phyloP scores from a whole-genome alignment of 345 rosid species.

The Corchorus capsularis region DNA sequence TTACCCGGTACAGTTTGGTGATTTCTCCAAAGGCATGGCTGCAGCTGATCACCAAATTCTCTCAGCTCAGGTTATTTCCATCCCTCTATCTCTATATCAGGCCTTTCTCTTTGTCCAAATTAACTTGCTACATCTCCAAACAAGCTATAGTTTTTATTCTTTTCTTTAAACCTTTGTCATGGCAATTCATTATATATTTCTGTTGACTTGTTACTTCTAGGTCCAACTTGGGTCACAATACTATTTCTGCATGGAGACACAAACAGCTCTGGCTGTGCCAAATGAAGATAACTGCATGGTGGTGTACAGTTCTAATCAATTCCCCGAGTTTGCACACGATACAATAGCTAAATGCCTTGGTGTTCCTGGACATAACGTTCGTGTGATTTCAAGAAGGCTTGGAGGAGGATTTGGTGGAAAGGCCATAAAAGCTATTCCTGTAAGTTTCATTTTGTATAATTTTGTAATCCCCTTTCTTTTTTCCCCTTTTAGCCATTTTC shows the following conservation, averaged over 20 bases:
- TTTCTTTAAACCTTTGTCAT: background rate
- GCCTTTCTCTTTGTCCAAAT: background rate
- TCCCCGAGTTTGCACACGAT: slow-evolving; percentile 53
- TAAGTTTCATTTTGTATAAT: slow-evolving; percentile 33
- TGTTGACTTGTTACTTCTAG: slow-evolving; percentile 32
- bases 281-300: slow-evolving; percentile 76
- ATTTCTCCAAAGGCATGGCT: slow-evolving; percentile 65
- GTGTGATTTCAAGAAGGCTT: slow-evolving; percentile 81
- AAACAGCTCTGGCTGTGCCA: slow-evolving; percentile 81
- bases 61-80: slow-evolving; percentile 54
- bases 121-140: background rate
- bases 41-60: slow-evolving; percentile 69
- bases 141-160: background rate
- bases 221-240: slow-evolving; percentile 80
- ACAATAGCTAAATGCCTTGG: slow-evolving; percentile 72
- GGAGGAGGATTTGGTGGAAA: slow-evolving; percentile 95
- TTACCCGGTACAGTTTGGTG: slow-evolving; percentile 59
- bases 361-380: slow-evolving; percentile 68
- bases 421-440: slow-evolving; percentile 63
- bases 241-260: slow-evolving; percentile 83
- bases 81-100: background rate
- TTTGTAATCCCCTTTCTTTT: too few relatives aligned
- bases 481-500: background rate
- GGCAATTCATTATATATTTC: background rate
- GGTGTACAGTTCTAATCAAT: slow-evolving; percentile 67